Evolutionary conservation across 2,329 filamentous ascomycete genomes (phyloP), one percentile per base, ranked within the genome.

Genomic region (Nemania sp.): DNA sequence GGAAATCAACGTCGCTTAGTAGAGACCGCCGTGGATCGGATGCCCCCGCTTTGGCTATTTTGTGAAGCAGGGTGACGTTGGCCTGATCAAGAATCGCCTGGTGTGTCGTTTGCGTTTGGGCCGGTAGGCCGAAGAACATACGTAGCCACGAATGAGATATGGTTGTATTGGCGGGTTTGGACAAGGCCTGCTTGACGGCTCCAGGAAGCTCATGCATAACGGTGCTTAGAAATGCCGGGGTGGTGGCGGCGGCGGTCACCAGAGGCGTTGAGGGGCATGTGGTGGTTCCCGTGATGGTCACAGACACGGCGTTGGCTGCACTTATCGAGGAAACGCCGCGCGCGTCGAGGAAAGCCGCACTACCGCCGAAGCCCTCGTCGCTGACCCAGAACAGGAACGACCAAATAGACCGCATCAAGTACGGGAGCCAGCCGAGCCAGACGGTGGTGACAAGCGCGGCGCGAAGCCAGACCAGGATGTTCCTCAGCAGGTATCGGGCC

Each of bases 371-470:
- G 2, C 81, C 90, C 79, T 75, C 90, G 79, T 97, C 92, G 56
- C 89, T 92, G 57, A 96, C 77, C 91, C 92, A 99, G 74, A 99
- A 97, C 62, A 97, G 80, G 56, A 91, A 88, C 33, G 93, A 85
- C 95, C 94, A 99, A 41, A 95, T 86, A 31, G 89, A 87, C 64
- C 95, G 84, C 82, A 97, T 96, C 41, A 89, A 84, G 75, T 90
- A 97, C 1, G 94, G 94, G 41, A 99, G 79, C 77, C 89, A 86
- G 44, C 88, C 84, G 19, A 97, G 78, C 94, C 95, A 99, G 19
- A 99, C 90, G 50, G 86, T 86, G 9, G 82, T 80, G 26, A 97
- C 94, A 46, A 97, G 74, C 23, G 86, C 71, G 36, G 86, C 90
- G 30, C 94, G 85, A 56, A 90, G 75, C 88, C 90, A 96, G 9